A percentile compares a stretch with the other conserved stretches of the same genome.
Evolutionary conservation across 306 rosid genomes (phyloP).

Genomic region (Gleditsia sinensis): DNA sequence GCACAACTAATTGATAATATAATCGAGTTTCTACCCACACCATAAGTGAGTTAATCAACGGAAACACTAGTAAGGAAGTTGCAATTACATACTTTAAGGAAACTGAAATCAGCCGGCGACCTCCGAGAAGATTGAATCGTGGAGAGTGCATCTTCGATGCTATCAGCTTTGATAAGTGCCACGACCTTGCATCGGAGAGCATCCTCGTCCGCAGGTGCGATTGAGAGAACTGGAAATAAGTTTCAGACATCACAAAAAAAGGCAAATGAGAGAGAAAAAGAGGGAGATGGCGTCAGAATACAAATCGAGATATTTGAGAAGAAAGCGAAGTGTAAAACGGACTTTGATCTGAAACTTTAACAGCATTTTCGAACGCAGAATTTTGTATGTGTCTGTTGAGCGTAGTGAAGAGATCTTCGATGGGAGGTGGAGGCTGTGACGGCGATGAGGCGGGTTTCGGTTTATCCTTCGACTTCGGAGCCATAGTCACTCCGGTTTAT

Average conservation of each 20-base stretch:
- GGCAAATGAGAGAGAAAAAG: not conserved
- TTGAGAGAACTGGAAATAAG: slow-evolving; percentile 60
- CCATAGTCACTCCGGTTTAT: slow-evolving; percentile 52
- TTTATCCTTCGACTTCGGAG: slow-evolving; percentile 76
- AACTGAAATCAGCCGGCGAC: slow-evolving; percentile 58
- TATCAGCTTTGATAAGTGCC: slow-evolving; percentile 73
- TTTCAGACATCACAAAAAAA: not conserved
- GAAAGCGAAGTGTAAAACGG: not conserved
- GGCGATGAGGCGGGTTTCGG: slow-evolving; percentile 53
- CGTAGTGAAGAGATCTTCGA: slow-evolving; percentile 85
- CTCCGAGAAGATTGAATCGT: slow-evolving; percentile 55
- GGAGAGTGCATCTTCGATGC: slow-evolving; percentile 61
- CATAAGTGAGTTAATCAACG: not conserved
- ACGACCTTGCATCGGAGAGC: slow-evolving; percentile 87
- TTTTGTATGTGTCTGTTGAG: slow-evolving; percentile 72
- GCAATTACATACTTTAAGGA: slow-evolving; percentile 58
- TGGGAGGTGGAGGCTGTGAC: slow-evolving; percentile 62
- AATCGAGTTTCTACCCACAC: not conserved
- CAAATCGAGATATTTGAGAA: not conserved
- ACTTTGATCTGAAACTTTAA: slow-evolving; percentile 91
- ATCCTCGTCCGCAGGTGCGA: slow-evolving; percentile 77
- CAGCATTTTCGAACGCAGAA: slow-evolving; percentile 67
- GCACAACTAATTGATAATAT: not conserved
- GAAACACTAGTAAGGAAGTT: not conserved
- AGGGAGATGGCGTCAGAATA: not conserved